Base-by-base conservation (phyloP, 441 rosid genomes). In the Euphorbia celastroides region DNA sequence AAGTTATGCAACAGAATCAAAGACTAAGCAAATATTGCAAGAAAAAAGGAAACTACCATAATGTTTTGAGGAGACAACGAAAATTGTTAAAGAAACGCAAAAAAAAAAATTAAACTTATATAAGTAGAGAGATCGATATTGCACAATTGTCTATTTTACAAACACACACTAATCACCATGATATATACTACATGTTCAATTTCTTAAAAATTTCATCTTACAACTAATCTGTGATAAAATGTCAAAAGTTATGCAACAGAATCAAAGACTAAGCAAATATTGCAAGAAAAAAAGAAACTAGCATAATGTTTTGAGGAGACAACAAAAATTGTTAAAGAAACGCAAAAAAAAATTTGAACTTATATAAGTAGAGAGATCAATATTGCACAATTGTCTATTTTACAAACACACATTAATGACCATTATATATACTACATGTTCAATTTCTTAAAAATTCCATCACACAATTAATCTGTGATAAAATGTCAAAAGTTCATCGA, bases 191-290 rank as follows among this genome's bases (percentile, higher is more conserved):
- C 17, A 13, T 3, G 52, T 14, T 22, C 66, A 63, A 27, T 34
- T 52, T 34, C n/a, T n/a, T n/a, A 44, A 6, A 34, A 65, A 42
- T 23, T 52, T 44, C 17, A 22, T 20, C 55, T 2, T 9, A 31
- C 3, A 51, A 65, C n/a, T 46, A 31, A 36, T 44, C 7, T 23
- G n/a, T 50, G 31, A 51, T 6, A 30, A 22, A 31, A 65, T 7
- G 23, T 16, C 60, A 54, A 65, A 22, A 25, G 41, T 54, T 36
- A n/a, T n/a, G n/a, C n/a, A n/a, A n/a, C 48, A 38, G 32, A 61
- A 62, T 62, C 22, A 6, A 19, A 61, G 54, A 46, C 32, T 3
- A 17, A 13, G 17, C 7, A 42, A 5, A 36, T 60, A 42, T 14
- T 14, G 25, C 19, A 22, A 42, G 11, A 36, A 36, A 36, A 7